These are phyloP conservation scores for Wallacemonas sp. DNA, from an alignment of 208 protist genomes.

Conservation along the genomic window DNA sequence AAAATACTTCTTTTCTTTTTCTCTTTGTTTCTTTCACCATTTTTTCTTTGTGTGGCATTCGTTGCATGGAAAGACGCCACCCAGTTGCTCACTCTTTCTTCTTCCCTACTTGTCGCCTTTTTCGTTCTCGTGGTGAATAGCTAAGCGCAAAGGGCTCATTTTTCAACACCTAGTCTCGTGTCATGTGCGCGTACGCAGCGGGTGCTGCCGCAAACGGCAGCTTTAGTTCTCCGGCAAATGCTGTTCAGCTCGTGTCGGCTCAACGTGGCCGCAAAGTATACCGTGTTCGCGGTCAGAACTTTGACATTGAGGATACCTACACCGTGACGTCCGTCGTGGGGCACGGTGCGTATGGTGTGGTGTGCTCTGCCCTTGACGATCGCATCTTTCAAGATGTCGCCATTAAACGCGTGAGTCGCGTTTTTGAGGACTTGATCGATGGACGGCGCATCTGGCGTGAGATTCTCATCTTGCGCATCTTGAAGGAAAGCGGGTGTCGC, in stretches of 20 bases:
- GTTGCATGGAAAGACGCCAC: neutral
- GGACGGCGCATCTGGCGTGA: constrained; percentile 97
- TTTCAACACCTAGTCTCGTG: too few species aligned
- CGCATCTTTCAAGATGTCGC: constrained; percentile 89
- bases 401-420: constrained; percentile 97
- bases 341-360: constrained; percentile 89
- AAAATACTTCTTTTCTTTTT: neutral
- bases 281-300: constrained; percentile 75
- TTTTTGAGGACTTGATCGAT: constrained; percentile 96
- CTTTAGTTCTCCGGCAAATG: constrained; percentile 35
- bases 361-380: constrained; percentile 83
- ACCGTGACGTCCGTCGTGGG: constrained; percentile 84
- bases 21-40: constrained; percentile 14
- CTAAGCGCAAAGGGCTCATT: too few species aligned
- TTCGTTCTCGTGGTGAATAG: neutral
- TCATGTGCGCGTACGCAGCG: constrained; percentile 13
- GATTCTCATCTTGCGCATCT: constrained; percentile 91
- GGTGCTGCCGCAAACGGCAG: constrained; percentile 25
- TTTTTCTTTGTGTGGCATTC: constrained; percentile 8
- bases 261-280: constrained; percentile 89
- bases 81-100: constrained; percentile 15
- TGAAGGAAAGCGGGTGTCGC: constrained; percentile 90
- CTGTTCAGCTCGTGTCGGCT: constrained; percentile 69
- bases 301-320: constrained; percentile 89
- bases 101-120: neutral